These are phyloP conservation scores for Drechslerella coelobrocha DNA, from an alignment of 2,329 filamentous ascomycete species.

Conservation along the genomic window DNA sequence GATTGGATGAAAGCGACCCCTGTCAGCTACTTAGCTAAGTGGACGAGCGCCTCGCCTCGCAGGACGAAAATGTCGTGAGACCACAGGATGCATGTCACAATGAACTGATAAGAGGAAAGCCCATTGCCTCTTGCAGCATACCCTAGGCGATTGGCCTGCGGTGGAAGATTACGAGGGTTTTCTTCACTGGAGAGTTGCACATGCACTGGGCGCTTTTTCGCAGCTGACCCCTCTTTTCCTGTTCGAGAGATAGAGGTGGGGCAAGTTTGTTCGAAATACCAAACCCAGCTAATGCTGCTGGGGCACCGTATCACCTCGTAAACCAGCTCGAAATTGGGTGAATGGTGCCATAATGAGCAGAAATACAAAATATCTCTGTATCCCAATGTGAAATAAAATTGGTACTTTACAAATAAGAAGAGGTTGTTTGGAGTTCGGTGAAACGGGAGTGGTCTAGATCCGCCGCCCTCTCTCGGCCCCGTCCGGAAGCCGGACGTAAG, in stretches of 20 bases:
- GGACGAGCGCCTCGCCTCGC: neutral
- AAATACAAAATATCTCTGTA: too few relatives aligned
- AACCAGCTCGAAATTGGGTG: too few relatives aligned
- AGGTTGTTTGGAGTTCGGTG: neutral
- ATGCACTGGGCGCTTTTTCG: conserved; percentile 12
- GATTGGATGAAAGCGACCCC: conserved; percentile 14
- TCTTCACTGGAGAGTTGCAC: conserved; percentile 26
- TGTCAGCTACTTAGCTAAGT: conserved; percentile 1
- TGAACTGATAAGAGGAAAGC: conserved; percentile 21
- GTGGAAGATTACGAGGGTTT: conserved; percentile 9
- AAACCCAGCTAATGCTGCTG: neutral
- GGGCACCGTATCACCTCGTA: neutral
- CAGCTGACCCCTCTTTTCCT: conserved; percentile 40
- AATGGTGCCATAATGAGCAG: too few relatives aligned
- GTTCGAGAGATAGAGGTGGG: conserved; percentile 18
- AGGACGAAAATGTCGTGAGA: conserved; percentile 14
- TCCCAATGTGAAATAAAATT: too few relatives aligned
- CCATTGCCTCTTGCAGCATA: conserved; percentile 7
- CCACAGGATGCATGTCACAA: neutral
- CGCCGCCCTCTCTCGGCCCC: neutral
- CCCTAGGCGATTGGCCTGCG: conserved; percentile 8
- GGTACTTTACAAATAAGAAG: too few relatives aligned
- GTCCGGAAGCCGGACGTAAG: neutral
- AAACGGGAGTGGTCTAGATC: neutral
- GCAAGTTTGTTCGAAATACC: conserved; percentile 4